phyloP scores from a whole-genome alignment of 1,139 yeast genomes.

The Yamadazyma atmosphaerica region DNA sequence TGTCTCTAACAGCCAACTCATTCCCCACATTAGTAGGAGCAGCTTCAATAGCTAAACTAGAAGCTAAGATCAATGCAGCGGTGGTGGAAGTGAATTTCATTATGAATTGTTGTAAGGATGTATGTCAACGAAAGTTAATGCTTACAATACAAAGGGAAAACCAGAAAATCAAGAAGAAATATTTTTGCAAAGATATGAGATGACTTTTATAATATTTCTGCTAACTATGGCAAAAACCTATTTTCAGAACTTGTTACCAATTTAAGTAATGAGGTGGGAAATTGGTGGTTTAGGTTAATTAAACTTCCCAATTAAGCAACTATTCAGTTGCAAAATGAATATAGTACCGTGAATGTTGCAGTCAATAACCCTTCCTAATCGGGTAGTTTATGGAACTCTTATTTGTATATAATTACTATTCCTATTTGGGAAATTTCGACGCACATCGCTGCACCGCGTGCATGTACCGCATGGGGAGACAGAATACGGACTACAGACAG shows the following conservation, averaged over 20 bases:
- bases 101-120: neutral
- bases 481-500: no score
- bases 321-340: neutral
- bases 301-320: slow-evolving; percentile 19
- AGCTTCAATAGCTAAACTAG: slow-evolving; percentile 32
- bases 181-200: neutral
- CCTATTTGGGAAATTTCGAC: slow-evolving; percentile 13
- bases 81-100: slow-evolving; percentile 6
- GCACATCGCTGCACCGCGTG: no score
- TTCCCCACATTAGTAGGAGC: slow-evolving; percentile 29
- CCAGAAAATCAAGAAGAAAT: neutral
- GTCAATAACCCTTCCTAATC: no score
- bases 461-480: neutral
- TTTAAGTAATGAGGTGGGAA: slow-evolving; percentile 5
- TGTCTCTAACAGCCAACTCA: slow-evolving; percentile 33
- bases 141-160: neutral
- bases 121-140: slow-evolving; percentile 1
- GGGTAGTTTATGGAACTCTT: neutral
- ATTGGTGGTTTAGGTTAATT: slow-evolving; percentile 1
- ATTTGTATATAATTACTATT: slow-evolving; percentile 8
- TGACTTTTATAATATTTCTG: slow-evolving; percentile 1
- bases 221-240: no score
- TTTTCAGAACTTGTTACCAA: no score
- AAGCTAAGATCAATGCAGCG: slow-evolving; percentile 33
- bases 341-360: no score